Percentiles rank a stretch among this genome's conserved stretches.
Conservation (phyloP, 1,139 yeast genomes). For the Yamadazyma jaroonii region DNA sequence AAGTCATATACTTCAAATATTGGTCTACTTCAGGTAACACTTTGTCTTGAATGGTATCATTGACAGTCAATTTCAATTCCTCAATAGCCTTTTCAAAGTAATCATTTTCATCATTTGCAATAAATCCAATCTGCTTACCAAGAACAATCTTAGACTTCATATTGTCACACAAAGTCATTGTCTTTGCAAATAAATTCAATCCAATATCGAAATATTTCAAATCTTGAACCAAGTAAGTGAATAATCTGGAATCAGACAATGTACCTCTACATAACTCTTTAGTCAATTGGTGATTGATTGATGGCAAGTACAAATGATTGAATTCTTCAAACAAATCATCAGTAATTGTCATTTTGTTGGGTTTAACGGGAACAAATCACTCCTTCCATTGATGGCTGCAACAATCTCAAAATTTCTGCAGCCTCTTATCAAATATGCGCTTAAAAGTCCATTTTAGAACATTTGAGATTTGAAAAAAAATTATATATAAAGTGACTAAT, state of each 20-base stretch:
- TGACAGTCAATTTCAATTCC: conserved; percentile 22
- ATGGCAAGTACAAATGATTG: conserved; percentile 17
- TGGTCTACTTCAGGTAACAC: conserved; percentile 31
- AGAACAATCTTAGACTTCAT: conserved; percentile 32
- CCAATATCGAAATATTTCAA: conserved; percentile 45
- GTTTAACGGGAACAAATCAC: neutral
- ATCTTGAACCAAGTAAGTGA: conserved; percentile 49
- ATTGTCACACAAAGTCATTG: conserved; percentile 43
- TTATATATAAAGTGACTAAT: neutral
- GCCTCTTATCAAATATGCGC: conserved; percentile 8
- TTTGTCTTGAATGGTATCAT: conserved; percentile 13
- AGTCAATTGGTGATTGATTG: conserved; percentile 44
- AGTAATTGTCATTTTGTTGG: conserved; percentile 7
- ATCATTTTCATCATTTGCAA: conserved; percentile 47
- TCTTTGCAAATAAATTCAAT: conserved; percentile 41
- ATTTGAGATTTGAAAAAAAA: conserved; percentile 3
- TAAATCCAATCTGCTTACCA: conserved; percentile 51
- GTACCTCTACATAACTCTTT: conserved; percentile 47
- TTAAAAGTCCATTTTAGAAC: conserved; percentile 6
- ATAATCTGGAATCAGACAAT: conserved; percentile 38
- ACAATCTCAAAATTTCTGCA: conserved; percentile 3
- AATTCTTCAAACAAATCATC: conserved; percentile 22
- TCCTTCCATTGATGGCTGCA: neutral
- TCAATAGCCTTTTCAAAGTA: conserved; percentile 39
- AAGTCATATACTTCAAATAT: conserved; percentile 34